Conservation (phyloP, 495 filamentous ascomycete genomes). For the Cercophora sp. region DNA sequence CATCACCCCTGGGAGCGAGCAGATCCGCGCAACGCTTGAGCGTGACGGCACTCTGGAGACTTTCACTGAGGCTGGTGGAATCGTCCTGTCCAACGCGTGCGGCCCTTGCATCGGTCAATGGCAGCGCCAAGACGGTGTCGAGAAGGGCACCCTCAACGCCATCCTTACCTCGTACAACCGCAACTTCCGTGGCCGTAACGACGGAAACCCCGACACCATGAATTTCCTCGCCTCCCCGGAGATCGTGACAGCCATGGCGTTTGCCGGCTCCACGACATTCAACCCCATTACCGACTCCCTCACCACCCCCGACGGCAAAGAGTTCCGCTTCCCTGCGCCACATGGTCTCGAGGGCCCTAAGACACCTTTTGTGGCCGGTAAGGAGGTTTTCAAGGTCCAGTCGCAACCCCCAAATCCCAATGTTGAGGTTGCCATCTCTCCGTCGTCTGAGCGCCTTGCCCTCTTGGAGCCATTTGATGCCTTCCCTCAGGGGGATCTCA, state of each 20-base stretch:
- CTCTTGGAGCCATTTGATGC: conserved; percentile 85
- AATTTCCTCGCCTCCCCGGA: conserved; percentile 97
- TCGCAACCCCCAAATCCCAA: conserved; percentile 63
- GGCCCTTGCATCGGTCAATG: conserved; percentile 95
- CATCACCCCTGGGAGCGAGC: conserved; percentile 93
- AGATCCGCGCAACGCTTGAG: conserved; percentile 90
- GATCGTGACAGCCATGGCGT: conserved; percentile 92
- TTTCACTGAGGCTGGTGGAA: conserved; percentile 83
- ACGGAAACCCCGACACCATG: conserved; percentile 94
- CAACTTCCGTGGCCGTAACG: conserved; percentile 96
- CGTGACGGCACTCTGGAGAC: conserved; percentile 79
- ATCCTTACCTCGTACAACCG: conserved; percentile 98
- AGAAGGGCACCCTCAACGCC: conserved; percentile 84
- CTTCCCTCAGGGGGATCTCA: conserved; percentile 74
- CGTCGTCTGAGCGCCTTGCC: conserved; percentile 81
- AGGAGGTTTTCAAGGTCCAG: conserved; percentile 68
- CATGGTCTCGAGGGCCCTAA: conserved; percentile 71
- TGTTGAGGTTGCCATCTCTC: conserved; percentile 69
- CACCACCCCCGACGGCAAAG: conserved; percentile 70
- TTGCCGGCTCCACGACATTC: conserved; percentile 88
- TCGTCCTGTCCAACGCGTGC: conserved; percentile 90
- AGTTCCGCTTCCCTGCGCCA: conserved; percentile 84
- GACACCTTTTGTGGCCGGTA: conserved; percentile 75
- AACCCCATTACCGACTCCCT: conserved; percentile 90
- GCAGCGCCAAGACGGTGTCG: conserved; percentile 80